These are phyloP conservation scores for Poa pratensis DNA, from an alignment of 176 grass and related monocot species.

Conservation along the genomic window DNA sequence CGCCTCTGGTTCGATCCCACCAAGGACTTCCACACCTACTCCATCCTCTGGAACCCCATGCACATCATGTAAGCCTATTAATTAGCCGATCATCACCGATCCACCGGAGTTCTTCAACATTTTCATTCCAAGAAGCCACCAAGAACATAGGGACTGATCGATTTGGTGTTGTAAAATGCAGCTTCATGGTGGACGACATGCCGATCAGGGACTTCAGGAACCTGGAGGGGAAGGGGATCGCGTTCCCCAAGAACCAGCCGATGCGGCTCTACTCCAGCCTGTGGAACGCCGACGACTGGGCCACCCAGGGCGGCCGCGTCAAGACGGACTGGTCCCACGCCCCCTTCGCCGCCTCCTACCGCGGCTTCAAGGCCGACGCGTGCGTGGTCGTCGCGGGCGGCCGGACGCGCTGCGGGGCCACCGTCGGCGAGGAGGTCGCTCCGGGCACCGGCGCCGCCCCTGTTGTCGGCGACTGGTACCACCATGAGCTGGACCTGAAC, in stretches of 20 bases:
- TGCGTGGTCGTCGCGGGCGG: conserved; percentile 55
- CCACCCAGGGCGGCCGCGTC: conserved; percentile 74
- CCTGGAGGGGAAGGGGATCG: conserved; percentile 67
- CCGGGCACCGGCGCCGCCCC: conserved; percentile 1
- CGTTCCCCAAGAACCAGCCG: conserved; percentile 83
- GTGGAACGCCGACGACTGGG: conserved; percentile 96
- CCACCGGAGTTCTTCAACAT: neutral
- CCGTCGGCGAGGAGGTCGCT: conserved; percentile 5
- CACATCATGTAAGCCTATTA: conserved; percentile 67
- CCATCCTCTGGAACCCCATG: conserved; percentile 88
- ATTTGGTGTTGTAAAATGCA: conserved; percentile 21
- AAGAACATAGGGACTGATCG: neutral
- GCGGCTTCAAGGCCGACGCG: conserved; percentile 70
- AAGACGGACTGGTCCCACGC: conserved; percentile 90
- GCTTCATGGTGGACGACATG: conserved; percentile 88
- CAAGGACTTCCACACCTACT: conserved; percentile 86
- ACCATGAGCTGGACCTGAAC: conserved; percentile 79
- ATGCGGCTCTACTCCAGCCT: conserved; percentile 94
- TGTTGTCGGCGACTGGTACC: conserved; percentile 54
- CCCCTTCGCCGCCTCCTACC: conserved; percentile 72
- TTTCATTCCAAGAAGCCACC: too few species aligned
- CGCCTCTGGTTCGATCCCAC: conserved; percentile 92
- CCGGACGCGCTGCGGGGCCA: conserved; percentile 43
- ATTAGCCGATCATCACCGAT: too few species aligned
- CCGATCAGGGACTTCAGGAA: conserved; percentile 82